These are phyloP conservation scores for Aschersonia sp. DNA, from an alignment of 2,329 filamentous ascomycete species.

Conservation along the genomic window DNA sequence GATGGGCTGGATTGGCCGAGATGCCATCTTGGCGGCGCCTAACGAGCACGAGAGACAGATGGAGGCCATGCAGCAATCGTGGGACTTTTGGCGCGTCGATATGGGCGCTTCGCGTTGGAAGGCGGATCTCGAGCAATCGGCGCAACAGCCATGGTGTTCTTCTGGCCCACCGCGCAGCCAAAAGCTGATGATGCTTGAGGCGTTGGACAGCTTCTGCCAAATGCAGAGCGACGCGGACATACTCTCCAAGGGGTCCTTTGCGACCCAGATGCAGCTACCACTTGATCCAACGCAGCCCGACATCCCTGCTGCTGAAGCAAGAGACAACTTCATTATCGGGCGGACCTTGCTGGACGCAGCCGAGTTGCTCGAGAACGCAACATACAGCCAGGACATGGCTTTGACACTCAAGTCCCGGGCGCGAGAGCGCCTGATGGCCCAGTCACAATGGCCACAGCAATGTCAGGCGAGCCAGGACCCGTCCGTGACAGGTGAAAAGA, in stretches of 20 bases:
- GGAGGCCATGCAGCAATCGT: conserved; percentile 49
- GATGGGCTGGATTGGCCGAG: conserved; percentile 64
- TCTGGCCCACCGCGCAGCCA: conserved; percentile 2
- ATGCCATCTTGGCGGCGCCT: conserved; percentile 28
- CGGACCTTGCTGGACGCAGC: conserved; percentile 32
- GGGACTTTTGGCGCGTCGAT: conserved; percentile 55
- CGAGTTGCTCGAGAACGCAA: conserved; percentile 14
- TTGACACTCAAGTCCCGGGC: conserved; percentile 15
- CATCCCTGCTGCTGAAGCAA: conserved; percentile 27
- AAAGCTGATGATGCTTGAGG: conserved; percentile 25
- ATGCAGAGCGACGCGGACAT: conserved; percentile 53
- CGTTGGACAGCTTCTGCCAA: conserved; percentile 40
- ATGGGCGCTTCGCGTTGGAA: conserved; percentile 40
- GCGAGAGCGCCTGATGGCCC: conserved; percentile 7
- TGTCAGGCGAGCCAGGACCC: conserved; percentile 5
- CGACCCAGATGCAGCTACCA: conserved; percentile 26
- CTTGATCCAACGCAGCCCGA: conserved; percentile 52
- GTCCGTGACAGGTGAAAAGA: conserved; percentile 16
- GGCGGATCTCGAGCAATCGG: conserved; percentile 23
- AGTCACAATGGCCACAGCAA: not conserved
- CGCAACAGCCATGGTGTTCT: conserved; percentile 4
- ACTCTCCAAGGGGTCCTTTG: conserved; percentile 34
- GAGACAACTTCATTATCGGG: conserved; percentile 37
- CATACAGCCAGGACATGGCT: conserved; percentile 12
- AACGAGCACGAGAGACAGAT: conserved; percentile 34